Percentiles rank a stretch among this genome's conserved stretches.
phyloP scores from a whole-genome alignment of 768 basidiomycete species.

The Sistotremastrum suecicum region DNA sequence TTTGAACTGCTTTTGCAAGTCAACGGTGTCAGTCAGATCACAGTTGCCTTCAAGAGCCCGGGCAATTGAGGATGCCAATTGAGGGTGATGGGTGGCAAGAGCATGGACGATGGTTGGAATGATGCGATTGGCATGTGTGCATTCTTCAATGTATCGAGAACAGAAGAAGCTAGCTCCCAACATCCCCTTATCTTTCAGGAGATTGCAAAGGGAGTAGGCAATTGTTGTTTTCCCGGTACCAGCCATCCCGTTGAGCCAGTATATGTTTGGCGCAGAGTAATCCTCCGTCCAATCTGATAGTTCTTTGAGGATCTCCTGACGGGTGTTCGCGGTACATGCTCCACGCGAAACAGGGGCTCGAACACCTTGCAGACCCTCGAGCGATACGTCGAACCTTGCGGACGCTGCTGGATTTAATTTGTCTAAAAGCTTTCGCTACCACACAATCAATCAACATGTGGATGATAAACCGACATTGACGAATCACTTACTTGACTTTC shows the following conservation, averaged over 20 bases:
- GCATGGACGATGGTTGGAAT: conserved; percentile 7
- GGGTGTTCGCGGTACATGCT: conserved; percentile 7
- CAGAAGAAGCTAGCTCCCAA: conserved; percentile 9
- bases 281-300: conserved; percentile 12
- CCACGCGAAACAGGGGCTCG: too few relatives aligned
- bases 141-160: conserved; percentile 6
- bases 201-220: conserved; percentile 3
- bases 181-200: not conserved
- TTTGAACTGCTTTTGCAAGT: conserved; percentile 5
- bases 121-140: conserved; percentile 4
- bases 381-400: too few relatives aligned
- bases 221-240: conserved; percentile 7
- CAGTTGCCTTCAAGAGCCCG: conserved; percentile 7
- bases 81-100: conserved; percentile 1
- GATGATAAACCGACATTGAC: too few relatives aligned
- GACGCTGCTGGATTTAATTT: too few relatives aligned
- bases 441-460: too few relatives aligned
- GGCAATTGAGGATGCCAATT: not conserved
- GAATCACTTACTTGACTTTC: too few relatives aligned
- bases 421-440: too few relatives aligned
- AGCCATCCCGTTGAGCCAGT: conserved; percentile 7
- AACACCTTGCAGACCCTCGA: too few relatives aligned
- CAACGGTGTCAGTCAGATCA: conserved; percentile 7
- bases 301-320: conserved; percentile 9
- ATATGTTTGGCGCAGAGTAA: conserved; percentile 4